Percentiles rank a stretch among this genome's conserved stretches.
These are phyloP conservation scores for Thielaviopsis punctulata DNA, from an alignment of 2,329 filamentous ascomycete genomes.

Conservation along the genomic window DNA sequence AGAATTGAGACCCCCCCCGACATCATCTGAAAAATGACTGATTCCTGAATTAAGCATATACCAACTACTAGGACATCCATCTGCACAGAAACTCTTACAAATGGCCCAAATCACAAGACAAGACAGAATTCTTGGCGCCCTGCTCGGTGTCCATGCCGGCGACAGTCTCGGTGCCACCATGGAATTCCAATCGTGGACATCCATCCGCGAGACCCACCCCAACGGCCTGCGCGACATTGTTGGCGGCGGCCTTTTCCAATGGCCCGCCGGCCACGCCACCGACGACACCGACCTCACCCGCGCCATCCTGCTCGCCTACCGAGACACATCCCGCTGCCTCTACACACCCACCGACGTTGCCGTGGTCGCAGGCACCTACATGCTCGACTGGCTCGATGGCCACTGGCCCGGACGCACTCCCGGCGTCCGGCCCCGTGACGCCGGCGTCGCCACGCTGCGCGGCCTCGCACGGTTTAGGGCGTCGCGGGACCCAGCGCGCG, in stretches of 20 bases:
- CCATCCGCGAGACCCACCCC: conserved; percentile 21
- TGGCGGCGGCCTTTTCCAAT: conserved; percentile 27
- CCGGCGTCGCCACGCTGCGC: conserved; percentile 22
- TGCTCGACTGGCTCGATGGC: conserved; percentile 26
- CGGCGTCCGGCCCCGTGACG: conserved; percentile 21
- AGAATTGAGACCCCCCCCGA: neutral
- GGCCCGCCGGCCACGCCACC: conserved; percentile 27
- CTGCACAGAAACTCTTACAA: neutral
- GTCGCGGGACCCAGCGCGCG: conserved; percentile 17
- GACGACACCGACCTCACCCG: conserved; percentile 32
- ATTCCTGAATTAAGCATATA: neutral
- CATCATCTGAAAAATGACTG: neutral
- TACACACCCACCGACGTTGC: conserved; percentile 21
- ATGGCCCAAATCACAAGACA: neutral
- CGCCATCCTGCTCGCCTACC: conserved; percentile 27
- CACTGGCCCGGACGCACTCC: conserved; percentile 24
- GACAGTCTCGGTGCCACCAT: conserved; percentile 29
- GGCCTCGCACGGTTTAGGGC: conserved; percentile 20
- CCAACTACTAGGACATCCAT: neutral
- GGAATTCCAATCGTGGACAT: conserved; percentile 23
- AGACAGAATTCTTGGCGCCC: conserved; percentile 22
- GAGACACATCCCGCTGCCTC: conserved; percentile 13
- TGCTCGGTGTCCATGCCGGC: conserved; percentile 29
- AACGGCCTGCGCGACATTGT: conserved; percentile 24
- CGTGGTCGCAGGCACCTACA: conserved; percentile 21